These are phyloP conservation scores for Pythium coloratum DNA, from an alignment of 352 stramenopile genomes.

Conservation along the genomic window DNA sequence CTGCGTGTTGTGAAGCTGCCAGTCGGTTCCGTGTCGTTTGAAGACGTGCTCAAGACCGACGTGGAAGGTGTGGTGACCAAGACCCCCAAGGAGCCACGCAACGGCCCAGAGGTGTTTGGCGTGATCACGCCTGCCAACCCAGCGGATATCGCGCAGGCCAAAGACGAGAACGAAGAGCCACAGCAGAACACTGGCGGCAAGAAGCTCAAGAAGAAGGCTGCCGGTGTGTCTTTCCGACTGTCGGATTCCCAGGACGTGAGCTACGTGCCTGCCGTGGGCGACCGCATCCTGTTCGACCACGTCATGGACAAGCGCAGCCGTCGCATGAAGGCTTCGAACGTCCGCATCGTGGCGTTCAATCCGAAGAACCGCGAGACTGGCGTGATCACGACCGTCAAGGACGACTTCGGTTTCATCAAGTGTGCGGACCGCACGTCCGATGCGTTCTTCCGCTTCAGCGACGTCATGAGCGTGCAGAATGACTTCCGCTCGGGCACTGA, in stretches of 20 bases:
- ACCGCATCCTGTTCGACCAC: constrained; percentile 68
- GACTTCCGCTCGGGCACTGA: constrained; percentile 59
- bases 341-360: constrained; percentile 62
- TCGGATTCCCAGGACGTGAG: constrained; percentile 63
- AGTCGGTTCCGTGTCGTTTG: constrained; percentile 59
- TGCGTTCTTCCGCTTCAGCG: constrained; percentile 77
- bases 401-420: constrained; percentile 86
- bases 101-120: constrained; percentile 57
- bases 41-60: constrained; percentile 54
- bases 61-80: constrained; percentile 65
- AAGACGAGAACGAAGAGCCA: background rate
- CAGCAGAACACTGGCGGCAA: constrained; percentile 22
- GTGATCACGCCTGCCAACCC: constrained; percentile 39
- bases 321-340: constrained; percentile 57
- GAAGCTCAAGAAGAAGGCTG: constrained; percentile 48
- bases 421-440: constrained; percentile 63
- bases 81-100: constrained; percentile 64
- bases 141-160: constrained; percentile 1
- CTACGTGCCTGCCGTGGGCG: constrained; percentile 59
- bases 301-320: constrained; percentile 69
- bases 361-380: constrained; percentile 67
- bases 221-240: constrained; percentile 47
- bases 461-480: constrained; percentile 60
- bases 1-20: constrained; percentile 69
- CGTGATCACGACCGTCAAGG: constrained; percentile 66